phyloP scores from a whole-genome alignment of 108 stramenopile species.

The Poteriospumella lacustris region DNA sequence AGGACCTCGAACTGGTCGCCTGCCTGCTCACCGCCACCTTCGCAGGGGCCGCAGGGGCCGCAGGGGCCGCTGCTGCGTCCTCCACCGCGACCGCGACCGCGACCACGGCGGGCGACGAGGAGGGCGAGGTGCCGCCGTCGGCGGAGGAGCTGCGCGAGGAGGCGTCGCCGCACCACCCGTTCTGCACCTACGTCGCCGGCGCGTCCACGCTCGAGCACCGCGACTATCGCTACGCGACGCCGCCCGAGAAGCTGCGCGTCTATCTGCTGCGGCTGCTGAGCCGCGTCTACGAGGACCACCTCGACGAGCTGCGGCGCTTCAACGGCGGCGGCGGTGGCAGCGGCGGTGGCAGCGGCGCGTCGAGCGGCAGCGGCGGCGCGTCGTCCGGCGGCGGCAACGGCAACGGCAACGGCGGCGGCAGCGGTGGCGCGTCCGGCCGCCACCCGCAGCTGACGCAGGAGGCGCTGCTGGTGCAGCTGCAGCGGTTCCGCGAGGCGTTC shows the following conservation, averaged over 20 bases:
- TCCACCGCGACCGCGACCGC: too few relatives aligned
- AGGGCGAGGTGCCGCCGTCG: too few relatives aligned
- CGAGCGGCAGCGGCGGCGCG: background rate
- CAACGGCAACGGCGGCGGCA: background rate
- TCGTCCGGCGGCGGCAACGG: background rate
- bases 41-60: too few relatives aligned
- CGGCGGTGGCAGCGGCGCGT: background rate
- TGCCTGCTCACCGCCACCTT: too few relatives aligned
- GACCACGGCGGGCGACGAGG: too few relatives aligned
- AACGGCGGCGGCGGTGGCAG: background rate
- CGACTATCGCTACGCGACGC: background rate
- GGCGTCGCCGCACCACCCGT: too few relatives aligned
- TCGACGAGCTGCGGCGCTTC: conserved; percentile 4
- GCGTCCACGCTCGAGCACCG: background rate
- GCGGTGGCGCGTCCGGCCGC: background rate
- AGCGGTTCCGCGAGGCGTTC: too few relatives aligned
- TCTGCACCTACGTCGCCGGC: background rate
- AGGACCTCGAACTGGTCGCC: too few relatives aligned
- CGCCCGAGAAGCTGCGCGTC: background rate
- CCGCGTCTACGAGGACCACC: background rate
- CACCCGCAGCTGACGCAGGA: too few relatives aligned
- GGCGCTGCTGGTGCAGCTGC: too few relatives aligned
- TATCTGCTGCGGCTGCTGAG: background rate
- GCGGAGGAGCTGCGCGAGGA: too few relatives aligned
- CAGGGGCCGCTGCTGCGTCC: too few relatives aligned